Base-by-base conservation (phyloP, 1,284 basidiomycete species). In the Tausonia pullulans region DNA sequence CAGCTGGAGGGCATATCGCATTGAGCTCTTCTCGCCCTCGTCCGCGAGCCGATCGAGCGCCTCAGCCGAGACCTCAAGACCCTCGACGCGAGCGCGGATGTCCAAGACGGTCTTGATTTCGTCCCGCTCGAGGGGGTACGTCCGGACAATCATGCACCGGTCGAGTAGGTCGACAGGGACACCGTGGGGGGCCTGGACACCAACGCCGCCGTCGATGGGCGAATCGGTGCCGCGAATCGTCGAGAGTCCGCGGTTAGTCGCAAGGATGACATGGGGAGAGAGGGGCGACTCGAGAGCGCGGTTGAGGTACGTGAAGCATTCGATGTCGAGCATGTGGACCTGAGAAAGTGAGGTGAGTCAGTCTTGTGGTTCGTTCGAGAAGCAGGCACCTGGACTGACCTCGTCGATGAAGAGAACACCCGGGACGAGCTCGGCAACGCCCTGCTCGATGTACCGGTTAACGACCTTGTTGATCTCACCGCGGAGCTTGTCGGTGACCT, bases 321-420 rank as follows among this genome's bases (percentile, higher is more conserved):
- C 96, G 74, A 98, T 94, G 77, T 98, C 95, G 69, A 98, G 86
- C 95, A 98, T 98, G 79, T 98, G 95, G 27, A 98, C 93, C 91
- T 94, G 70, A 16, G 16, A 11, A 8, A 61, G 49, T 13, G 60
- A 13, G 39, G 3, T 10, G 54, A 27, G 4, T 40, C 10, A 58
- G 43, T 41, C 60, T 16, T 64, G 11, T 44, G 40, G 3, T 5
- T 10, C 27, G 7, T 10, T 16, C 14, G 58, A 61, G 41, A 61
- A 50, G 27, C 27, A 27, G 39, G 11, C 10, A 16, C 58, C 14
- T 40, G 46, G 45, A 70, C 83, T 67, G 70, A 93, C 93, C 83
- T 98, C 96, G 76, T 98, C 96, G 70, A 98, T 96, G 78, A 98
- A 98, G 8, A 98, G 86, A 2, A 98, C 95, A 13, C 95, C 95